Evolutionary conservation across 129 eudicot species (phyloP).

Genomic region (Heracleum sosnowskyi): DNA sequence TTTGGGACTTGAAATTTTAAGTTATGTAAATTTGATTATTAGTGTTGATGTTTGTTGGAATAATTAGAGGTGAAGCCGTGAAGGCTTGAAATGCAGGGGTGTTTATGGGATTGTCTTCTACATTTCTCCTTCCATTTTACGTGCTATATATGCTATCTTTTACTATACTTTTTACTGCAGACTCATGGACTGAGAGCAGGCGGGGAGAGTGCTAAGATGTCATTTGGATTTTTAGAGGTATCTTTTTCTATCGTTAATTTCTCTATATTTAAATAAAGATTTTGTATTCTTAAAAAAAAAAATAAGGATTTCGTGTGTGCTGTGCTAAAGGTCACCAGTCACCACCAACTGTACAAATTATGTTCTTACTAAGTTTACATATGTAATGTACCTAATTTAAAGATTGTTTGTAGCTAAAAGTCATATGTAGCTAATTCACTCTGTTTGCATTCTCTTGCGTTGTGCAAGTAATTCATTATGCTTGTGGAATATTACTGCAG

Average conservation of each 20-base stretch:
- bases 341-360: not conserved
- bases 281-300: too few species aligned
- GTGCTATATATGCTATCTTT: not conserved
- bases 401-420: too few species aligned
- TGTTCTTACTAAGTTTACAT: not conserved
- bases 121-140: not conserved
- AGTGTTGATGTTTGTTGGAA: not conserved
- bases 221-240: slow-evolving; percentile 81
- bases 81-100: not conserved
- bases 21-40: too few species aligned
- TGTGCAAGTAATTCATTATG: not conserved
- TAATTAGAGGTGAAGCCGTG: not conserved
- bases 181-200: slow-evolving; percentile 91
- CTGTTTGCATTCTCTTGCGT: not conserved
- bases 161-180: slow-evolving; percentile 31
- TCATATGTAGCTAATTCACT: too few species aligned
- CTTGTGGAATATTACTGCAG: slow-evolving; percentile 31
- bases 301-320: not conserved
- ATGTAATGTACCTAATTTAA: not conserved
- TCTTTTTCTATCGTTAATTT: not conserved
- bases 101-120: not conserved
- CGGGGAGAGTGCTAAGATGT: slow-evolving; percentile 65
- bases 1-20: not conserved
- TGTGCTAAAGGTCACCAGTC: not conserved
- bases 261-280: not conserved